Conservation (phyloP, 208 protist species). For the Phytomonas francai region DNA sequence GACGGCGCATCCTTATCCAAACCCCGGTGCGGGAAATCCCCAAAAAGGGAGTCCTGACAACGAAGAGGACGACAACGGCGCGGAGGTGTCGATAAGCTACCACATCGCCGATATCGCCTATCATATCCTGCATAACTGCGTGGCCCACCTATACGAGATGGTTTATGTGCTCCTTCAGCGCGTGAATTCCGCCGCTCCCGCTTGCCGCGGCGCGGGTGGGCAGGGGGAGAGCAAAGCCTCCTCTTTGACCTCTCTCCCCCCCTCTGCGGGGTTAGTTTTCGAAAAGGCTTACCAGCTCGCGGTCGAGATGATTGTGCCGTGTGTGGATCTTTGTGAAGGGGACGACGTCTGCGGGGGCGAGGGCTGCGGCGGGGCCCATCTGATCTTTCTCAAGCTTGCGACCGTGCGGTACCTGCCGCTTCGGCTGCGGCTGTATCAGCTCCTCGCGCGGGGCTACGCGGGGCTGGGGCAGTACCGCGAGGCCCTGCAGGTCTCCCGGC, state of each 20-base stretch:
- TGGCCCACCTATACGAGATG: slow-evolving; percentile 64
- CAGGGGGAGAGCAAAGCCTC: not conserved
- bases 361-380: not conserved
- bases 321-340: slow-evolving; percentile 28
- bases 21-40: no score
- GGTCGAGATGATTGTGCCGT: slow-evolving; percentile 3
- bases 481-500: slow-evolving; percentile 35
- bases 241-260: no score
- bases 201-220: no score
- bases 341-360: not conserved
- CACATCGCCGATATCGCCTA: slow-evolving; percentile 36
- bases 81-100: no score
- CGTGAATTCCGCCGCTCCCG: not conserved
- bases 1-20: no score
- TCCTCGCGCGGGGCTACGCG: slow-evolving; percentile 43
- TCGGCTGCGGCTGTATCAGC: slow-evolving; percentile 63
- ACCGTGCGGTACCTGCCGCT: slow-evolving; percentile 64
- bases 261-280: no score
- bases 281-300: no score
- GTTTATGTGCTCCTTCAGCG: slow-evolving; percentile 27
- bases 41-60: no score
- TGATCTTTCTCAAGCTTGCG: slow-evolving; percentile 37
- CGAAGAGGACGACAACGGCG: no score
- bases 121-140: slow-evolving; percentile 38
- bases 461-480: slow-evolving; percentile 25